Evolutionary conservation across 192 early-diverging fungal genomes (phyloP), one percentile per base, ranked within the genome.

Genomic region (Jimgerdemannia flammicorona): DNA sequence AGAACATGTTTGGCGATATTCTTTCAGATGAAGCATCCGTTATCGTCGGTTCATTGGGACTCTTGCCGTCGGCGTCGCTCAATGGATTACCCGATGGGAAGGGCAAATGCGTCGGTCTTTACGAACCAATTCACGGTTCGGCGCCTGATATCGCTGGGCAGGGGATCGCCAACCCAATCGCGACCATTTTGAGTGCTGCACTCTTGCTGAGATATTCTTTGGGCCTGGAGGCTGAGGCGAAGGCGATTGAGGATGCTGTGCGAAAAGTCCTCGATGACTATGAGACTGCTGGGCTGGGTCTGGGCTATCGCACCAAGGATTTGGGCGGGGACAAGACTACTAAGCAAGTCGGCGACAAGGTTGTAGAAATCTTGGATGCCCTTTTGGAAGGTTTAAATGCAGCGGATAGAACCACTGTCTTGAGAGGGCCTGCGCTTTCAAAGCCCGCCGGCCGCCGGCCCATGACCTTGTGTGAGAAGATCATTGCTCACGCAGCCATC

Each of bases 1-100:
- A 98, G 79, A 99, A 99, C 86, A 97, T 99, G 96, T 99, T 99
- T 93, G 98, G 98, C 73, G 98, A 99, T 77, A 98, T 99, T 79
- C 87, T 99, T 69, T 91, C 90, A 39, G 98, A 99, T 80, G 98
- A 99, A 83, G 93, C 95, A 4, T 93, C 90, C 19, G 95, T 99
- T 63, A 99, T 99, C 79, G 95, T 95, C 14, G 97, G 96, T 42
- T 92, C 90, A 42, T 88, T 99, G 70, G 98, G 98, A 44, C 87
- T 99, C 49, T 83, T 99, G 74, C 98, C 98, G 41, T 93, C 91
- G 68, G 98, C 98, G 3, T 93, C 91, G 71, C 87, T 99, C 80
- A 95, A 86, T 77, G 93, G 95, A 40, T 91, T 97, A 72, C 95
- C 95, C 39, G 89, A 91, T 76, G 87, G 90, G 44, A 87, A 86